These are phyloP conservation scores for Peronosclerospora sorghi DNA, from an alignment of 352 stramenopile species.

Conservation along the genomic window DNA sequence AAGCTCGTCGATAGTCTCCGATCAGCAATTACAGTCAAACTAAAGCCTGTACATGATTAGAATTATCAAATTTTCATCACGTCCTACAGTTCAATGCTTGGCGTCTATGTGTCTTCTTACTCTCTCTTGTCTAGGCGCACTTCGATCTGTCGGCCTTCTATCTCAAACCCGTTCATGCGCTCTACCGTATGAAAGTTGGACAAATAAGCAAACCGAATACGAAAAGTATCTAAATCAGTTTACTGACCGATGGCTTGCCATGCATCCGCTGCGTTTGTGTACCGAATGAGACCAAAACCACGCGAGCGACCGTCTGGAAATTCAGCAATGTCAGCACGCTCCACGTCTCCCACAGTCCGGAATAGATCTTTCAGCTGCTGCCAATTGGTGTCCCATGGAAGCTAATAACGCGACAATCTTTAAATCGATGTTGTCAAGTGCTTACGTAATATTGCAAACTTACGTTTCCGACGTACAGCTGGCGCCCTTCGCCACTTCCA, in stretches of 20 bases:
- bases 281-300: slow-evolving; percentile 65
- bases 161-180: slow-evolving; percentile 47
- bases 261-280: slow-evolving; percentile 35
- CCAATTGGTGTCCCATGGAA: slow-evolving; percentile 60
- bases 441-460: slow-evolving; percentile 2
- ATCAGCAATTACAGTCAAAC: too few species aligned
- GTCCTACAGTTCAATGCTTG: too few species aligned
- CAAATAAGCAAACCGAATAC: background rate
- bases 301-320: slow-evolving; percentile 49
- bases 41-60: too few species aligned
- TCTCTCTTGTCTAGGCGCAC: slow-evolving; percentile 57
- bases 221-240: background rate
- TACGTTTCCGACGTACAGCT: slow-evolving; percentile 75
- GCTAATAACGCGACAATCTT: slow-evolving; percentile 16
- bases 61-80: too few species aligned
- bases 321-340: slow-evolving; percentile 49
- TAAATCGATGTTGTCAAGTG: background rate
- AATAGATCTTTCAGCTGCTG: slow-evolving; percentile 64
- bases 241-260: slow-evolving; percentile 52
- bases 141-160: slow-evolving; percentile 54
- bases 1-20: too few species aligned
- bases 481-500: slow-evolving; percentile 20
- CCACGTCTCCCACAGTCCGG: slow-evolving; percentile 47
- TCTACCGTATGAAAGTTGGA: slow-evolving; percentile 18
- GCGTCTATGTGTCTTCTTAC: too few species aligned